These are phyloP conservation scores for Elsinoe batatas DNA, from an alignment of 2,329 filamentous ascomycete genomes.

Conservation along the genomic window DNA sequence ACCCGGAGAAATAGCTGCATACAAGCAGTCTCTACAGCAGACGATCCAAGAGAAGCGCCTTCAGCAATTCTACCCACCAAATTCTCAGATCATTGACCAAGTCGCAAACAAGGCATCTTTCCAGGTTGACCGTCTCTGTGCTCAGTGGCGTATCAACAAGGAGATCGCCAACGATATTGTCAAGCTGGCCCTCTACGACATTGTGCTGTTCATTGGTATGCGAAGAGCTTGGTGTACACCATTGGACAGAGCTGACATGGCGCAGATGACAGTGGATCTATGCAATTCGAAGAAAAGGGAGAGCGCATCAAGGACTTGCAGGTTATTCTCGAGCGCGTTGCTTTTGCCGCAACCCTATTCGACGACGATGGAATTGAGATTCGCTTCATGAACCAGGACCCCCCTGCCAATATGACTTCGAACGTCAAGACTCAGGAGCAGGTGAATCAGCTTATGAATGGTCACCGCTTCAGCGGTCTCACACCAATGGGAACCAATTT, in stretches of 20 bases:
- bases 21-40: constrained; percentile 46
- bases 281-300: constrained; percentile 58
- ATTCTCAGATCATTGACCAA: constrained; percentile 41
- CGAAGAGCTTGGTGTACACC: background rate
- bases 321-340: constrained; percentile 53
- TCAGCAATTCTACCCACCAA: constrained; percentile 49
- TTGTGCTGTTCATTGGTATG: constrained; percentile 49
- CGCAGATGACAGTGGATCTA: constrained; percentile 57
- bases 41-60: constrained; percentile 52
- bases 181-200: constrained; percentile 52
- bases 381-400: constrained; percentile 59
- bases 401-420: constrained; percentile 39
- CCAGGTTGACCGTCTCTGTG: constrained; percentile 46
- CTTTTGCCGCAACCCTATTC: constrained; percentile 57
- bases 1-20: constrained; percentile 43
- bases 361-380: constrained; percentile 58
- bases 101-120: constrained; percentile 40
- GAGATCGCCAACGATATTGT: constrained; percentile 56
- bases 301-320: constrained; percentile 57
- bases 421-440: constrained; percentile 48
- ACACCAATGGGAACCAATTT: constrained; percentile 58
- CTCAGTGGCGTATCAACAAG: constrained; percentile 47
- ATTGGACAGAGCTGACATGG: constrained; percentile 15
- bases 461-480: constrained; percentile 54
- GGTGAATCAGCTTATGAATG: constrained; percentile 47